Evolutionary conservation across 352 stramenopile species (phyloP), one percentile per base, ranked within the genome.

Genomic region (Pythium oligandrum): DNA sequence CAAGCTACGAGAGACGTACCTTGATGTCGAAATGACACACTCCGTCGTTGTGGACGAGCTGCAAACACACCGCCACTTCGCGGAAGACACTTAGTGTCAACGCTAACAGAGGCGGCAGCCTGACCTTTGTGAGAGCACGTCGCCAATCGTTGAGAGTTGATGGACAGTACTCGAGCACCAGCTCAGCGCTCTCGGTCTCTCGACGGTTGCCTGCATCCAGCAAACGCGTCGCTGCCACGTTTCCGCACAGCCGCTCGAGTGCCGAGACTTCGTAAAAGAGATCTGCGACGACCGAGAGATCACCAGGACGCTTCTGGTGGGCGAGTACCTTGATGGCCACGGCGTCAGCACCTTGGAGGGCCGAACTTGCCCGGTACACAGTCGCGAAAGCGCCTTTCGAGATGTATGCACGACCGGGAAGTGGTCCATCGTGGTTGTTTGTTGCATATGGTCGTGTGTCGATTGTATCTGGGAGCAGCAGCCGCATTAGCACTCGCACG

Each of bases 21-120:
- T 91, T 91, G 35, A 91, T 70, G 48, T 88, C 80, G 32, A 90
- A 86, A 49, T 88, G 78, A 4, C 73, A 78, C 5, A 88, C 53
- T 0, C 58, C 56, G 17, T 68, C 60, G 32, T 54, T 42, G 53
- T 88, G 78, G 35, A 88, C 71, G 6, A 63, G 63, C 31, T 10
- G 36, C 3, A 87, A 38, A 5, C 67, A 69, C 2, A 55, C 51
- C 9, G 62, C 81, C 0, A 67, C 63, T 17, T 75, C 57, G 32
- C 71, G 50, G 44, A 84, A 85, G 2, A 66, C 71, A 4, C 62
- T 61, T 2, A 65, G 60, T 42, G 38, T 42, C 38, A 12, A 12
- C 9, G 70, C 68, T 9, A 73, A 70, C 51, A 86, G 81, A 3
- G 78, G 61, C 0, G 63, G 43, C 4, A 36, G 3, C 50, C 31